Evolutionary conservation across 78 protist species (phyloP).

Genomic region (Speleostelium caveatum): DNA sequence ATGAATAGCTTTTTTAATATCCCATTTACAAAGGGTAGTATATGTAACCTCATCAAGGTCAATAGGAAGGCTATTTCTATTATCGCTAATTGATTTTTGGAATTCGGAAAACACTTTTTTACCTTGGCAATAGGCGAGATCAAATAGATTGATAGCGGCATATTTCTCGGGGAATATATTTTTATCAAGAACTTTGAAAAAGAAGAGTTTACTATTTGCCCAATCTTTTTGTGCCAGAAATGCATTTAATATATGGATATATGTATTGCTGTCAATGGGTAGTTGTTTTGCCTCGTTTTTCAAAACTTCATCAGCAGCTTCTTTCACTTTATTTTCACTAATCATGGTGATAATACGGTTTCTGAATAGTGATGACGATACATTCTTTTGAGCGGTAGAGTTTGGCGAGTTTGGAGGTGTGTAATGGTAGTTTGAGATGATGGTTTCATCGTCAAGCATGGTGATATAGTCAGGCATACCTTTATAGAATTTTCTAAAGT

Average conservation of each 20-base stretch:
- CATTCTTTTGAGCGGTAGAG: neutral
- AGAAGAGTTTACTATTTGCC: neutral
- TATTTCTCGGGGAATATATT: neutral
- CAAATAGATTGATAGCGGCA: neutral
- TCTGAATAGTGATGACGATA: neutral
- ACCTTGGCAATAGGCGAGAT: neutral
- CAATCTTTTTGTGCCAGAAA: neutral
- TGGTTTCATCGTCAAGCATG: neutral
- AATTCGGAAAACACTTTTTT: neutral
- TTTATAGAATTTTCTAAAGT: neutral
- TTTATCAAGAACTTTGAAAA: neutral
- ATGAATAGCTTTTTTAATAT: neutral
- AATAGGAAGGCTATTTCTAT: neutral
- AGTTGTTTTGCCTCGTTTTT: neutral
- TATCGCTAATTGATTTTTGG: neutral
- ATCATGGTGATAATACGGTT: neutral
- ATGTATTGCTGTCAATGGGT: neutral
- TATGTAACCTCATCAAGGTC: neutral
- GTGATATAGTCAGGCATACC: neutral
- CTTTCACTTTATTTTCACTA: neutral
- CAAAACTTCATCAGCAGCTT: neutral
- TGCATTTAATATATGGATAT: neutral
- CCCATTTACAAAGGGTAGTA: neutral
- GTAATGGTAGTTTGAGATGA: no score
- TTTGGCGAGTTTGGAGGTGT: neutral